Evolutionary conservation across 31 red algal species (phyloP), one percentile per base, ranked within the genome.

Genomic region (Odonthalia washingtoniensis): DNA sequence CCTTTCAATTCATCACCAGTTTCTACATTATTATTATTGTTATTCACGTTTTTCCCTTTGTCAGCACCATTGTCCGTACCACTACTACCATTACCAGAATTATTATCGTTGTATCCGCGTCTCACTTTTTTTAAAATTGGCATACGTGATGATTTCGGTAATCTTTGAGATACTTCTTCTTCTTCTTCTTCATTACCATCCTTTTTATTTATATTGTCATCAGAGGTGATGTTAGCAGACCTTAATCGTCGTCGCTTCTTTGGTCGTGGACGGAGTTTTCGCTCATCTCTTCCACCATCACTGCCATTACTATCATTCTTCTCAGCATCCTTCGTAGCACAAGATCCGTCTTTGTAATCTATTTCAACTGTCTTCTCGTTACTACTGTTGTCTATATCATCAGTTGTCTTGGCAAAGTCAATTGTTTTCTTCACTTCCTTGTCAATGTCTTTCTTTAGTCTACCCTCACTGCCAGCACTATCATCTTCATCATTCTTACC

Each of bases 1-100:
- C 84, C 57, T 16, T 49, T 34, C 33, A 73, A 42, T 30, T 78
- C 79, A 38, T 82, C 38, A 28, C 9, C 12, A 9, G 34, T 6
- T 6, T 32, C 16, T 37, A 21, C 66, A 9, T 70, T 68, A 16
- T 24, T 52, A 30, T 16, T 69, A 18, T 32, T 37, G n/a, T n/a
- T n/a, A n/a, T n/a, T n/a, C n/a, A n/a, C n/a, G n/a, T n/a, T n/a
- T 14, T 21, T 9, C 9, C 9, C 12, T 21, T 9, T 21, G 49
- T 57, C 49, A 14, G 21, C 21, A 57, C 21, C 49, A 14, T 21
- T 9, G 9, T 57, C 12, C 9, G 49, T 14, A 57, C 12, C 12
- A 9, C 9, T 14, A 21, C 49, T 57, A 57, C 9, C 21, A 14
- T 57, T 9, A 14, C 49, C 12, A 57, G 49, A 57, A 14, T 57